phyloP scores from a whole-genome alignment of 139 green algal genomes.

The Micromonas pusilla region DNA sequence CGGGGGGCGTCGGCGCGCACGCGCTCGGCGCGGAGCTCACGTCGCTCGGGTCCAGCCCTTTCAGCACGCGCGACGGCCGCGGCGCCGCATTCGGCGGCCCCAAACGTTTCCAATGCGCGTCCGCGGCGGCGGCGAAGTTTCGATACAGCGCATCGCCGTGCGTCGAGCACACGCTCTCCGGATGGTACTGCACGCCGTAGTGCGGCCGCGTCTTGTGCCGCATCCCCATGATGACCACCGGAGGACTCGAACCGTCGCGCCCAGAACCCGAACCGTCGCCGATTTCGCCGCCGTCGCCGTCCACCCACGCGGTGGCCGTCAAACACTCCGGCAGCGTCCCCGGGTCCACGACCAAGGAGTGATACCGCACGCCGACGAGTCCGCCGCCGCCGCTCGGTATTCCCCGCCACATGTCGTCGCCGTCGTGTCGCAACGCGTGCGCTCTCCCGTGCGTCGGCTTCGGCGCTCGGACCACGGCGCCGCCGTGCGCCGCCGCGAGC shows the following conservation, averaged over 20 bases:
- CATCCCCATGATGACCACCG: slow-evolving; percentile 74
- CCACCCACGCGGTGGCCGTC: slow-evolving; percentile 73
- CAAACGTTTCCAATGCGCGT: slow-evolving; percentile 5
- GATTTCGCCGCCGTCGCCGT: neutral
- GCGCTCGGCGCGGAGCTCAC: neutral
- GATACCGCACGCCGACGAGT: slow-evolving; percentile 59
- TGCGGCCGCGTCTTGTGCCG: slow-evolving; percentile 61
- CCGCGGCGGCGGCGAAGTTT: slow-evolving; percentile 78
- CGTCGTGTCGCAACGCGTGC: neutral
- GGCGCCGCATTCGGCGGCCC: too few species aligned
- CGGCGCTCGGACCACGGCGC: slow-evolving; percentile 55
- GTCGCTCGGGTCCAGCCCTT: too few species aligned
- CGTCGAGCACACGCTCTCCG: slow-evolving; percentile 76
- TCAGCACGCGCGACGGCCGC: neutral
- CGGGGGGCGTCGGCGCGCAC: too few species aligned
- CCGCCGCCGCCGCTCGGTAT: neutral
- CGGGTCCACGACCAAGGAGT: slow-evolving; percentile 80
- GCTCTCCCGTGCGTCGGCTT: slow-evolving; percentile 83
- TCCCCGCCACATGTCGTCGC: neutral
- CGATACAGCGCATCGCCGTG: slow-evolving; percentile 64
- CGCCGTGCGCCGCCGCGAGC: slow-evolving; percentile 68
- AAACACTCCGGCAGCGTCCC: slow-evolving; percentile 62
- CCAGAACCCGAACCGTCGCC: neutral
- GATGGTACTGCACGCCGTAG: slow-evolving; percentile 89
- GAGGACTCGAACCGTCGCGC: neutral